These are phyloP conservation scores for Alternaria longipes DNA, from an alignment of 2,329 filamentous ascomycete genomes.

Conservation along the genomic window DNA sequence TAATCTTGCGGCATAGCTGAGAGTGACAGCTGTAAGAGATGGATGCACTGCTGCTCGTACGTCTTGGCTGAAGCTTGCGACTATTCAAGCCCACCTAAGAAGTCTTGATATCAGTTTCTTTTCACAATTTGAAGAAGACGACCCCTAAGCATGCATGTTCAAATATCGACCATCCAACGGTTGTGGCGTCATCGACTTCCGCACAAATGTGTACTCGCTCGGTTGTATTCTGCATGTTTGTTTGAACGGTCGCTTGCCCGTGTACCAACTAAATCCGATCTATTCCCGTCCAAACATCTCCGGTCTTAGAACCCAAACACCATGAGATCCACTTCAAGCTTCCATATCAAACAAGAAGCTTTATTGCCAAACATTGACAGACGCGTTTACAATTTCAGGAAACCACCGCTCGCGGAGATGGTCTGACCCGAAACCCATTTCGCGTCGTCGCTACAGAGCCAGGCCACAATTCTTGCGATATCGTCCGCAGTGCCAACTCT, in stretches of 20 bases:
- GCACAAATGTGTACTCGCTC: background rate
- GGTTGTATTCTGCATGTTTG: conserved; percentile 7
- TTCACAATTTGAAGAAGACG: background rate
- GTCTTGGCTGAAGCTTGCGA: conserved; percentile 12
- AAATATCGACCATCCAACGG: background rate
- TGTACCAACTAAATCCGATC: conserved; percentile 7
- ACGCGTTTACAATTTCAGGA: conserved; percentile 38
- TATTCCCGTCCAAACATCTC: conserved; percentile 39
- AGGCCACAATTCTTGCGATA: conserved; percentile 65
- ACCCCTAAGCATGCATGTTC: background rate
- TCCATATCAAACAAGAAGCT: conserved; percentile 26
- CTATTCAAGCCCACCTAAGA: background rate
- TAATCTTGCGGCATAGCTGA: conserved; percentile 17
- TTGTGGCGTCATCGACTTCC: conserved; percentile 8
- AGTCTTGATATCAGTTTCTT: background rate
- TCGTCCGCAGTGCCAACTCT: conserved; percentile 63
- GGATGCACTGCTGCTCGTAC: conserved; percentile 9
- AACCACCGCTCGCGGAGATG: conserved; percentile 64
- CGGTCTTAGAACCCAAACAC: conserved; percentile 39
- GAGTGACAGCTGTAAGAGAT: conserved; percentile 28
- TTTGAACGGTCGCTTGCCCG: conserved; percentile 11
- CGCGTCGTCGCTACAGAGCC: conserved; percentile 60
- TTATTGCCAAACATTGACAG: conserved; percentile 19
- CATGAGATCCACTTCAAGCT: conserved; percentile 9
- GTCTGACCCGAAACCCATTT: conserved; percentile 61